Conservation (phyloP, 2,329 filamentous ascomycete genomes). For the Madurella fahalii region DNA sequence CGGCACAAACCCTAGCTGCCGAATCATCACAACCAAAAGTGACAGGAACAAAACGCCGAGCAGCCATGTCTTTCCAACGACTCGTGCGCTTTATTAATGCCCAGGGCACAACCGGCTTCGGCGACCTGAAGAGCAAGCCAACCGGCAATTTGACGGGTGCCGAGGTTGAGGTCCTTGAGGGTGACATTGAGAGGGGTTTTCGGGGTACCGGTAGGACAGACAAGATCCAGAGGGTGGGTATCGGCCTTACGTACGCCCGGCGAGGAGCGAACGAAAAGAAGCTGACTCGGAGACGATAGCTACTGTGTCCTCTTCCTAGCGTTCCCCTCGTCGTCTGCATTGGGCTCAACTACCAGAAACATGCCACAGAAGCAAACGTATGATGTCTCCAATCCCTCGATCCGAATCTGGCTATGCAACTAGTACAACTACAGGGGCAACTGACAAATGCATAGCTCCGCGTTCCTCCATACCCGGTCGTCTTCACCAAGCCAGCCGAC, state of each 20-base stretch:
- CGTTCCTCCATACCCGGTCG: slow-evolving; percentile 42
- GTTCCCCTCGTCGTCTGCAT: slow-evolving; percentile 8
- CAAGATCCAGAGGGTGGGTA: slow-evolving; percentile 6
- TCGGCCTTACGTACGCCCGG: too few species aligned
- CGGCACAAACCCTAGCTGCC: background rate
- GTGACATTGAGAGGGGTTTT: slow-evolving; percentile 5
- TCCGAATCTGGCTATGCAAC: background rate
- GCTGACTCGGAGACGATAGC: background rate
- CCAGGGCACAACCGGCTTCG: slow-evolving; percentile 3
- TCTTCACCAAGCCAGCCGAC: slow-evolving; percentile 49
- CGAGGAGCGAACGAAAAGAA: background rate
- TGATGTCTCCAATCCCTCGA: background rate
- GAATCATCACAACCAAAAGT: background rate
- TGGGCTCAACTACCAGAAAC: slow-evolving; percentile 11
- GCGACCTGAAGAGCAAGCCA: slow-evolving; percentile 8
- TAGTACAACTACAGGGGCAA: background rate
- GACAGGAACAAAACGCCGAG: background rate
- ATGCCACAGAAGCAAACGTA: slow-evolving; percentile 12
- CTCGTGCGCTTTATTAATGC: slow-evolving; percentile 10
- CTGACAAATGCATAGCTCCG: background rate
- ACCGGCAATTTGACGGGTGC: background rate
- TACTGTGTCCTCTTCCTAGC: slow-evolving; percentile 4
- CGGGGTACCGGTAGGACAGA: slow-evolving; percentile 2
- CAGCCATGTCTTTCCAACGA: slow-evolving; percentile 6
- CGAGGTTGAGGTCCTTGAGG: slow-evolving; percentile 12